A percentile compares a stretch with the other conserved stretches of the same genome.
Conservation (phyloP, 768 basidiomycete species). For the Imleria badia region DNA sequence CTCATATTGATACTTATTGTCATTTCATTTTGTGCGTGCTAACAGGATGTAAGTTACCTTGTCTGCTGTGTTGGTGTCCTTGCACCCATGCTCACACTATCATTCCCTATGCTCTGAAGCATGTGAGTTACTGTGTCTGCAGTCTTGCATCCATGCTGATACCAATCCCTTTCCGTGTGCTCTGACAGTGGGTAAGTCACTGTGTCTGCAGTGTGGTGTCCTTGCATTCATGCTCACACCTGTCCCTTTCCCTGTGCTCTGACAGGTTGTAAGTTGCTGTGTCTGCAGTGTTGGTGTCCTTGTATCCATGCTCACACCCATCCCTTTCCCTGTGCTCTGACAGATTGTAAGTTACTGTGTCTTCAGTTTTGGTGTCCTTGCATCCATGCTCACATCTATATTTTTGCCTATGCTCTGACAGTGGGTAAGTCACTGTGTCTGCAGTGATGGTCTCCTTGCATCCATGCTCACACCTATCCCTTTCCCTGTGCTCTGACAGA, state of each 20-base stretch:
- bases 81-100: too few species aligned
- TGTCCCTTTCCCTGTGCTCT: too few species aligned
- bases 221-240: too few species aligned
- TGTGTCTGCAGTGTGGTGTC: too few species aligned
- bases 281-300: background rate
- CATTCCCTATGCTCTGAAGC: too few species aligned
- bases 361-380: background rate
- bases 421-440: background rate
- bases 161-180: too few species aligned
- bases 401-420: background rate
- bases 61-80: background rate
- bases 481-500: background rate
- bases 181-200: too few species aligned
- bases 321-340: too few species aligned
- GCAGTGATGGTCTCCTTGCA: too few species aligned
- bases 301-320: background rate
- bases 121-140: too few species aligned
- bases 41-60: background rate
- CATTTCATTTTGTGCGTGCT: background rate
- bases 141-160: too few species aligned
- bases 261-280: background rate
- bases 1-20: background rate
- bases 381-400: background rate
- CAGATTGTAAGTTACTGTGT: background rate
- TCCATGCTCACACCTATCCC: too few species aligned